These are phyloP conservation scores for Centaurea solstitialis DNA, from an alignment of 129 eudicot species.

Conservation along the genomic window DNA sequence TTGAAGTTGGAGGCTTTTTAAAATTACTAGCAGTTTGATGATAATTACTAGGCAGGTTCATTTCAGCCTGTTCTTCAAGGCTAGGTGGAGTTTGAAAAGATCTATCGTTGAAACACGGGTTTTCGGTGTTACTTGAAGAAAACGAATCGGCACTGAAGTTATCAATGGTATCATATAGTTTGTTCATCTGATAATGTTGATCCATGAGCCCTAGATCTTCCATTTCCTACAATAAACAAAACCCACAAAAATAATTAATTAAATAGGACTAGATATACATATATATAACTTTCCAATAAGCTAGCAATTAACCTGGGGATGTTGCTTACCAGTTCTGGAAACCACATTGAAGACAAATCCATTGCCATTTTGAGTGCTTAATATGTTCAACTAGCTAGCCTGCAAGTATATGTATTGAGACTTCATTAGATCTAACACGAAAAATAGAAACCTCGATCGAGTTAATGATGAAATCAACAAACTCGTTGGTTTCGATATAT, in stretches of 20 bases:
- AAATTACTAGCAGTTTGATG: background rate
- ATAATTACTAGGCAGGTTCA: background rate
- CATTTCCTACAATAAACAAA: constrained; percentile 11
- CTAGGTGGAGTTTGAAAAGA: background rate
- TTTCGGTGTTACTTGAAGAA: background rate
- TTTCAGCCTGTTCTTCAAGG: constrained; percentile 1
- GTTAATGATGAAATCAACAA: background rate
- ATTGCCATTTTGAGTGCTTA: background rate
- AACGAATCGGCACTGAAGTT: background rate
- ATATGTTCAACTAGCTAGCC: background rate
- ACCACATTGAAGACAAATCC: constrained; percentile 18
- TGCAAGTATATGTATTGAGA: background rate
- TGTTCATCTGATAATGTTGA: background rate
- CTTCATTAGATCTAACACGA: constrained; percentile 10
- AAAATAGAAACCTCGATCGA: background rate
- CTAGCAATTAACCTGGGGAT: too few relatives aligned
- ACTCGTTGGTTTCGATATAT: background rate
- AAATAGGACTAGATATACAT: background rate
- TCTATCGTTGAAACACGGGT: background rate
- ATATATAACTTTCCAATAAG: background rate
- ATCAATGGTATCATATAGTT: background rate
- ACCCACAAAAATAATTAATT: background rate
- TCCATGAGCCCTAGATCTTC: constrained; percentile 1
- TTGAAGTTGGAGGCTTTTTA: background rate
- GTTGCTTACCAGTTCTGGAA: constrained; percentile 19